A percentile compares a stretch with the other conserved stretches of the same genome.
phyloP scores from a whole-genome alignment of 108 stramenopile species.

The Mediolabrus comicus region DNA sequence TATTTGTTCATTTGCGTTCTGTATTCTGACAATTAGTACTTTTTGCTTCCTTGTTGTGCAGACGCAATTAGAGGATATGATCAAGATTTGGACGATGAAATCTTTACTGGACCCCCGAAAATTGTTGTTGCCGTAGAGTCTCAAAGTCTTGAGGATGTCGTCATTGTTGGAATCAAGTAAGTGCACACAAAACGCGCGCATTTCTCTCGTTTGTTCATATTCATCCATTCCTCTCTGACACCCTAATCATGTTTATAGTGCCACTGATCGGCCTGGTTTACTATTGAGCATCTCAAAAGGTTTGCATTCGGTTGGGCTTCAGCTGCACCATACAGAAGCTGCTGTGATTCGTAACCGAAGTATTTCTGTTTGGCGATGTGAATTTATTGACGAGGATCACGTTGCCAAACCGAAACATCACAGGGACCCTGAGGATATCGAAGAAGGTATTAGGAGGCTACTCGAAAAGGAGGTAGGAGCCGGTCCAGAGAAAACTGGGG shows the following conservation, averaged over 20 bases:
- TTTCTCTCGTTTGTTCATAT: no score
- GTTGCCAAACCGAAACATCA: no score
- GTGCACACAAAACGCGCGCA: no score
- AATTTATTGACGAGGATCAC: constrained; percentile 44
- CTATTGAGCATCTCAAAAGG: constrained; percentile 73
- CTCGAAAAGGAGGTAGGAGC: constrained; percentile 51
- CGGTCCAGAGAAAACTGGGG: constrained; percentile 57
- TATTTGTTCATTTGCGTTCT: background rate
- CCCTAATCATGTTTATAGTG: constrained; percentile 41
- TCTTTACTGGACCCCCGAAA: constrained; percentile 11
- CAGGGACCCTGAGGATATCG: background rate
- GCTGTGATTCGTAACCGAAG: constrained; percentile 62
- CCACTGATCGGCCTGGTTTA: constrained; percentile 49
- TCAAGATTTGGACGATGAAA: constrained; percentile 11
- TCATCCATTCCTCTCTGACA: no score
- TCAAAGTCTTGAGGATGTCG: constrained; percentile 38
- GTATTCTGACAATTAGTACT: background rate
- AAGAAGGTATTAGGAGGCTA: constrained; percentile 8
- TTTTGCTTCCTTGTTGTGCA: background rate
- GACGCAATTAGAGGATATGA: constrained; percentile 60
- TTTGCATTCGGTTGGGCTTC: constrained; percentile 53
- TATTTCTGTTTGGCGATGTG: constrained; percentile 82
- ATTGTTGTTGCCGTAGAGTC: constrained; percentile 58
- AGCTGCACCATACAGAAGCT: constrained; percentile 77
- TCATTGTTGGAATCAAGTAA: constrained; percentile 41